Evolutionary conservation across 768 basidiomycete species (phyloP).

Genomic region (Amanita phalloides): DNA sequence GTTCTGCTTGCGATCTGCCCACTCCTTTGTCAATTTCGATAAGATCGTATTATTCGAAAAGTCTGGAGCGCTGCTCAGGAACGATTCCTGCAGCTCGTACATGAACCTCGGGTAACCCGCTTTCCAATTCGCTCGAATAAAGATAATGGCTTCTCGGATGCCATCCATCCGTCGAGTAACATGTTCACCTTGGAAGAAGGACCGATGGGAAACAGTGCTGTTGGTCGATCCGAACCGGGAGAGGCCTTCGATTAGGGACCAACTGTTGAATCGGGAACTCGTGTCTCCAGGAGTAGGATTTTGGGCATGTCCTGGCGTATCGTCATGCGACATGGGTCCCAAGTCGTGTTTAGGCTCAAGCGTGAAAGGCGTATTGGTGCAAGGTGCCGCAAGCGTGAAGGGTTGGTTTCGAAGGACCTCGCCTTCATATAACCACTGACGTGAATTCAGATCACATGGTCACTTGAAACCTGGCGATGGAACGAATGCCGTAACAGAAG

Average conservation of each 20-base stretch:
- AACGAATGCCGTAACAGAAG: neutral
- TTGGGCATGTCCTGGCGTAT: neutral
- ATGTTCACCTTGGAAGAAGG: conserved; percentile 11
- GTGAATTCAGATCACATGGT: neutral
- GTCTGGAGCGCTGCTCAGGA: conserved; percentile 6
- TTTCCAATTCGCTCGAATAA: conserved; percentile 12
- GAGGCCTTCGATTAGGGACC: conserved; percentile 6
- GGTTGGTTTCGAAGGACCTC: neutral
- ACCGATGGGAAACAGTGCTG: conserved; percentile 1
- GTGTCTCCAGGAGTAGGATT: neutral
- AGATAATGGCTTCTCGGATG: conserved; percentile 10
- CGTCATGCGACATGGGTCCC: neutral
- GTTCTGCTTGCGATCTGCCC: conserved; percentile 9
- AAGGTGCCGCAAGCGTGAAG: neutral
- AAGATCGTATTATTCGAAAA: conserved; percentile 3
- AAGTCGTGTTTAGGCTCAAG: neutral
- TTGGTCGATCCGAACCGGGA: conserved; percentile 4
- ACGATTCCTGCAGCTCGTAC: conserved; percentile 9
- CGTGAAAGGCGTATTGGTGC: neutral
- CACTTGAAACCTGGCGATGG: too few relatives aligned
- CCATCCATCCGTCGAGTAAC: conserved; percentile 10
- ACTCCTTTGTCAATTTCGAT: conserved; percentile 9
- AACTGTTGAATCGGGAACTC: conserved; percentile 3
- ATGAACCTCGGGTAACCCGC: conserved; percentile 9
- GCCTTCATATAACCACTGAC: neutral